These are phyloP conservation scores for Leavenworthia alabamica DNA, from an alignment of 345 rosid species.

Conservation along the genomic window DNA sequence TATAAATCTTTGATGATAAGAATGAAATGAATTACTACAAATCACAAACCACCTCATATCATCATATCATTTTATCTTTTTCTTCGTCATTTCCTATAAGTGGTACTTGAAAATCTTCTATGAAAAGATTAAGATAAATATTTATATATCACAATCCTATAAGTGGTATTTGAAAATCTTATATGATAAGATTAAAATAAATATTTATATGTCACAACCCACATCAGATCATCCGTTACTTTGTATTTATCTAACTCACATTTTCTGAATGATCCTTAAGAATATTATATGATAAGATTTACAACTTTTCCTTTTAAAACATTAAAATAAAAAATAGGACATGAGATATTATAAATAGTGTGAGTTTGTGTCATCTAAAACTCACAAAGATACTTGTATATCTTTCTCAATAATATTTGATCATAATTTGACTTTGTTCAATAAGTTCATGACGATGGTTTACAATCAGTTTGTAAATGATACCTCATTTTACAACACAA, in stretches of 20 bases:
- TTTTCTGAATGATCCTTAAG: background rate
- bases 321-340: no score
- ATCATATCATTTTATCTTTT: no score
- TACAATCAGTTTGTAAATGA: constrained; percentile 40
- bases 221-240: background rate
- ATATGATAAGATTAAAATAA: no score
- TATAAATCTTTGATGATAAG: no score
- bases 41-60: no score
- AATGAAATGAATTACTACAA: no score
- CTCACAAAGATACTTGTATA: background rate
- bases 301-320: background rate
- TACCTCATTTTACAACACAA: constrained; percentile 54
- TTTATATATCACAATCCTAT: no score
- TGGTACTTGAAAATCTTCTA: no score
- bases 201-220: background rate
- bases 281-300: background rate
- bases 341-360: background rate
- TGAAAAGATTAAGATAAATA: no score
- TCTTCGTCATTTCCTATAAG: no score
- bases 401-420: background rate
- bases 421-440: background rate
- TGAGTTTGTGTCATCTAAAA: background rate
- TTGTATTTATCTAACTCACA: background rate
- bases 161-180: no score
- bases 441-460: constrained; percentile 1